Evolutionary conservation across 441 rosid species (phyloP).

Genomic region (Hura crepitans): DNA sequence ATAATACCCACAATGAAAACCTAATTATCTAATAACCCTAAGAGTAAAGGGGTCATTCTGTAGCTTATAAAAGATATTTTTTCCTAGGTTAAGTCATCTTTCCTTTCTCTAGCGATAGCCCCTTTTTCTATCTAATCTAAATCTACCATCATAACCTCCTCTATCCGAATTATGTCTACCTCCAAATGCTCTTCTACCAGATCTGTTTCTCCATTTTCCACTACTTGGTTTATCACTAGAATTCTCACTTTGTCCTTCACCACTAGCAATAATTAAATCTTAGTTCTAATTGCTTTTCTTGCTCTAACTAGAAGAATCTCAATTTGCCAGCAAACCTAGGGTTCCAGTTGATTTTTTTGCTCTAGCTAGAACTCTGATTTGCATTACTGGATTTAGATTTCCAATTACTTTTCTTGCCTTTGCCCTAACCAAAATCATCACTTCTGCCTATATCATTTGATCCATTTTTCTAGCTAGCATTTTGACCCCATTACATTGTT

Average conservation of each 20-base stretch:
- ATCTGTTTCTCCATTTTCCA: conserved; percentile 40
- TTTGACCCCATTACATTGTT: conserved; percentile 19
- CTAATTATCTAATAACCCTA: no score
- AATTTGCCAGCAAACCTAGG: conserved; percentile 31
- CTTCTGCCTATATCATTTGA: conserved; percentile 3
- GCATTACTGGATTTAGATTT: conserved; percentile 23
- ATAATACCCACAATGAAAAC: no score
- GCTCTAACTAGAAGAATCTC: conserved; percentile 27
- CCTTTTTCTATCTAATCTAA: conserved; percentile 17
- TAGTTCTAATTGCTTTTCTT: conserved; percentile 37
- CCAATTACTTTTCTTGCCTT: conserved; percentile 31
- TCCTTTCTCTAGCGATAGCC: no score
- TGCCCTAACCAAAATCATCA: conserved; percentile 31
- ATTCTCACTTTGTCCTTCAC: conserved; percentile 30
- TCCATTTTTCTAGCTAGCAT: conserved; percentile 1
- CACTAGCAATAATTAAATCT: conserved; percentile 33
- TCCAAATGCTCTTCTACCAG: conserved; percentile 28
- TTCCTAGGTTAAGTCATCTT: no score
- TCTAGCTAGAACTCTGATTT: conserved; percentile 29
- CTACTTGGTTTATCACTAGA: conserved; percentile 34
- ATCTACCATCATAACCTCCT: conserved; percentile 30
- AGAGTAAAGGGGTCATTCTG: no score
- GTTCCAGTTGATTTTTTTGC: conserved; percentile 26
- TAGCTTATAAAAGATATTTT: no score
- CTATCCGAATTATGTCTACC: conserved; percentile 37